These are phyloP conservation scores for Volutella citrinella DNA, from an alignment of 2,329 filamentous ascomycete genomes.

Conservation along the genomic window DNA sequence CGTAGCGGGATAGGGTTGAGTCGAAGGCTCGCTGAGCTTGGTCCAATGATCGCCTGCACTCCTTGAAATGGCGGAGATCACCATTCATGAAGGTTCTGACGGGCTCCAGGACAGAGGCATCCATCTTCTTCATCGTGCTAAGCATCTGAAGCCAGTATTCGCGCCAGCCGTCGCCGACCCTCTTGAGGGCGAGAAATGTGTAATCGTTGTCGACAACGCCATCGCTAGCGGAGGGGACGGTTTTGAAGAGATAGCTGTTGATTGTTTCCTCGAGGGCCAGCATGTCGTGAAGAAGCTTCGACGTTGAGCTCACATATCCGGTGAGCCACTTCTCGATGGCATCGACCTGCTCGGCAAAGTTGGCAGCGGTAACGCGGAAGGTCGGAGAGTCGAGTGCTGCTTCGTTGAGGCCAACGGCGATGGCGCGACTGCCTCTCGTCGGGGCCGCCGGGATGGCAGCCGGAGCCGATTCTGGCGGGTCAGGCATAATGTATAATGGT, in stretches of 20 bases:
- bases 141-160: slow-evolving; percentile 84
- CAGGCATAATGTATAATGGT: slow-evolving; percentile 18
- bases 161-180: slow-evolving; percentile 78
- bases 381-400: slow-evolving; percentile 94
- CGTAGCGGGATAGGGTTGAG: slow-evolving; percentile 74
- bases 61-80: slow-evolving; percentile 84
- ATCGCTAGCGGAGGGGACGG: slow-evolving; percentile 76
- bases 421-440: slow-evolving; percentile 26
- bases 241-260: slow-evolving; percentile 71
- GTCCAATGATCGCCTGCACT: slow-evolving; percentile 73
- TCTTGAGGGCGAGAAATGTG: slow-evolving; percentile 79
- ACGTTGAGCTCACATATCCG: slow-evolving; percentile 50
- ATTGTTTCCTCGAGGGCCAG: slow-evolving; percentile 75
- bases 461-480: slow-evolving; percentile 13
- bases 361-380: slow-evolving; percentile 80
- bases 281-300: slow-evolving; percentile 59
- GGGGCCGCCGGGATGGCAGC: slow-evolving; percentile 16
- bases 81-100: slow-evolving; percentile 73
- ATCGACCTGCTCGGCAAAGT: slow-evolving; percentile 91
- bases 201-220: slow-evolving; percentile 93
- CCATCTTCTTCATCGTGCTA: slow-evolving; percentile 71
- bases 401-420: slow-evolving; percentile 86
- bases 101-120: slow-evolving; percentile 75
- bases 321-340: slow-evolving; percentile 89
- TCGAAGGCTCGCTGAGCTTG: slow-evolving; percentile 82